Evolutionary conservation across 345 rosid genomes (phyloP), one percentile per base, ranked within the genome.

Genomic region (Mangifera indica): DNA sequence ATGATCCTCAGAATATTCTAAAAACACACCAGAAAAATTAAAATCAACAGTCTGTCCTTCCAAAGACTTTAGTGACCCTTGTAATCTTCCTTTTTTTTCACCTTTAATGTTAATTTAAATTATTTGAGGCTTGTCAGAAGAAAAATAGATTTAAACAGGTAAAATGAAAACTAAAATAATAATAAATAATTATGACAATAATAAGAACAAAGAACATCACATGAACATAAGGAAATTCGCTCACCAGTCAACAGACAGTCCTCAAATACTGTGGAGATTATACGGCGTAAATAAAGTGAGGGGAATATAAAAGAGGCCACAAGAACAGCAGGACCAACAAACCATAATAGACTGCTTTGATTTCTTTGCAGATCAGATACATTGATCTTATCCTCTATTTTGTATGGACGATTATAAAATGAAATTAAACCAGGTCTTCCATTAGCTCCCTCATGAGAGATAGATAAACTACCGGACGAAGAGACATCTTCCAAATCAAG

Each of bases 191-290:
- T 1, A 29, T 29, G 3, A 29, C 32, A 29, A 29, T 3, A 29
- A 29, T 29, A 29, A 29, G 32, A 29, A n/a, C n/a, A 29, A 29
- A 29, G 32, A 29, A 29, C 32, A 49, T 21, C 42, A 64, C 59
- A 5, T 60, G 51, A 72, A 53, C 10, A 45, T 18, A 64, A 45
- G 17, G 15, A 58, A 57, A 20, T 32, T 26, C 52, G 24, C 45
- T 72, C 56, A 91, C 97, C 98, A 84, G 98, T 92, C 81, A 90
- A 84, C 76, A 94, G 81, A 67, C 95, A 94, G 84, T 94, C 98
- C 84, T 90, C 98, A 66, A 92, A 94, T 65, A 92, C 80, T 29
- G 87, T 79, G 20, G 97, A 92, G 70, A 94, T 85, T 60, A 94
- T 80, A 66, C 74, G 80, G 64, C 98, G 85, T 71, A 94, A 80